Percentiles rank a stretch among this genome's conserved stretches.
These are phyloP conservation scores for Taphrina communis DNA, from an alignment of 1,139 yeast species.

Conservation along the genomic window DNA sequence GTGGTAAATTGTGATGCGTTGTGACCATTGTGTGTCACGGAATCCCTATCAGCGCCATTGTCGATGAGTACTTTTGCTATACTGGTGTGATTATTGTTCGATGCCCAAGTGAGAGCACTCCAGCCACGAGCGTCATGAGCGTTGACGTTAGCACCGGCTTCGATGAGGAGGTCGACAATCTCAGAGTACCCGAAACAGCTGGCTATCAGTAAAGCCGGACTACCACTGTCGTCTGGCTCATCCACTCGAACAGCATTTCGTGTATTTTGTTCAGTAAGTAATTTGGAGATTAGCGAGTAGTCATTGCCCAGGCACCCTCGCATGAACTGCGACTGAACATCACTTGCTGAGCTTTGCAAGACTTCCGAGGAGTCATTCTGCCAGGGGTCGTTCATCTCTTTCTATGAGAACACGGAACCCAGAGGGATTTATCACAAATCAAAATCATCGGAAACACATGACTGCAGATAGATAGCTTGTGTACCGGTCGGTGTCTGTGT, in stretches of 20 bases:
- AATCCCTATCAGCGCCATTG: slow-evolving; percentile 51
- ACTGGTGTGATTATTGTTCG: slow-evolving; percentile 53
- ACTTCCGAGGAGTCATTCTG: slow-evolving; percentile 2
- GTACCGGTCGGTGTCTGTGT: not conserved
- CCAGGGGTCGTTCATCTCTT: slow-evolving; percentile 35
- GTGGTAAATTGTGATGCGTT: slow-evolving; percentile 53
- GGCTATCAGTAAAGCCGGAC: slow-evolving; percentile 54
- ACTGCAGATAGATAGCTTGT: no score
- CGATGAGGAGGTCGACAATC: slow-evolving; percentile 53
- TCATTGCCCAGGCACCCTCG: slow-evolving; percentile 37
- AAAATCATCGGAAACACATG: no score
- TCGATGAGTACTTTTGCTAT: slow-evolving; percentile 53
- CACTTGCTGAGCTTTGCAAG: not conserved
- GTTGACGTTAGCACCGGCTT: slow-evolving; percentile 53
- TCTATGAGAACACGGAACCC: not conserved
- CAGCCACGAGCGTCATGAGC: slow-evolving; percentile 54
- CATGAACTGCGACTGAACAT: slow-evolving; percentile 28
- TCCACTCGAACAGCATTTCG: slow-evolving; percentile 46
- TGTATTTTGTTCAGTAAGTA: slow-evolving; percentile 16
- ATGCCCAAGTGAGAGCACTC: slow-evolving; percentile 60
- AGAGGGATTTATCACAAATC: no score
- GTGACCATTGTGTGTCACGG: slow-evolving; percentile 52
- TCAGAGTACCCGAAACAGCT: slow-evolving; percentile 55
- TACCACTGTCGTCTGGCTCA: slow-evolving; percentile 53
- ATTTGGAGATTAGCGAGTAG: slow-evolving; percentile 29